Evolutionary conservation across 1,139 yeast genomes (phyloP), one percentile per base, ranked within the genome.

Genomic region (Geotrichum fermentans): DNA sequence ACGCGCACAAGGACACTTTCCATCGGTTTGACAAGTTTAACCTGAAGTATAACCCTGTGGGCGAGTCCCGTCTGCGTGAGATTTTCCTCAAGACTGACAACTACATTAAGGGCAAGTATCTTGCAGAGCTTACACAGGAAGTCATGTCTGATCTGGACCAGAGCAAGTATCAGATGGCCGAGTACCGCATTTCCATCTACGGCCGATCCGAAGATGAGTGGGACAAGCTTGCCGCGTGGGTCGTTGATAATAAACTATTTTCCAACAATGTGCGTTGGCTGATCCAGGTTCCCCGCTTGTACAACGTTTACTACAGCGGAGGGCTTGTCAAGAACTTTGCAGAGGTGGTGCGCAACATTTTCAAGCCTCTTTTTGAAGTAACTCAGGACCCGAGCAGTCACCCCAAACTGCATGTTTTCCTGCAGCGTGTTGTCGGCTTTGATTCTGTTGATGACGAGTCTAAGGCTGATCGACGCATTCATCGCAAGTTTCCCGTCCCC

Each of bases 381-480:
- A 81, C 96, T 1, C 73, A 80, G 57, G 77, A 90, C 65, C 98
- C 99, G 10, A 61, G 75, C 50, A 74, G 82, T 3, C 92, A 90
- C 67, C 98, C 98, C 11, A 92, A 94, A 63, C 73, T 94, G 53
- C 84, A 83, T 60, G 77, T 89, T 1, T 89, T 94, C 66, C 71
- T 94, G 58, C 95, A 89, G 68, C 77, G 98, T 58, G 98, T 94
- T 4, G 83, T 92, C 61, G 99, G 99, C 0, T 92, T 94, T 66
- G 99, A 94, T 66, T 87, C 96, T 3, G 99, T 94, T 34, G 98
- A 94, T 66, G 99, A 94, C 67, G 99, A 94, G 68, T 86, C 96
- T 22, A 94, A 94, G 67, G 78, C 78, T 37, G 98, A 94, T 66
- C 79, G 86, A 55, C 77, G 88, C 49, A 75, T 83, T 61, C 89